Base-by-base conservation (phyloP, 2,329 filamentous ascomycete genomes). In the Verticillium longisporum region DNA sequence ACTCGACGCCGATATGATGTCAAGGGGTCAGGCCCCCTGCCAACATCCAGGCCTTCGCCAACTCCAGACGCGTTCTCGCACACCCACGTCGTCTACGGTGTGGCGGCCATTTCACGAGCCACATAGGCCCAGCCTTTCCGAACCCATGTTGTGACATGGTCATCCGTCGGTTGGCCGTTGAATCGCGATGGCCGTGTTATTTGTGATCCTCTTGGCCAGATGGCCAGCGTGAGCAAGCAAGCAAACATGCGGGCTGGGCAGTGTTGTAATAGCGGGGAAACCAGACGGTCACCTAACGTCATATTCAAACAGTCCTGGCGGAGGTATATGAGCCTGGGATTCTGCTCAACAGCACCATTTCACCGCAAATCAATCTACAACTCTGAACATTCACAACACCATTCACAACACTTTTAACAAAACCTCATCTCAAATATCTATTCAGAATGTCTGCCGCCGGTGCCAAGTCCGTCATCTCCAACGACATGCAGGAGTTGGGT, bases 401-500 rank as follows among this genome's bases (percentile, higher is more conserved):
- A 45, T 45, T 45, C 26, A 31, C 53, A n/a, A 6, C 11, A 38
- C 3, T 4, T 18, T 45, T 45, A 10, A 31, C 53, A 11, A 21
- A 56, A 33, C 38, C 34, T 32, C 9, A 14, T 7, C 10, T 38
- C 57, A 55, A n/a, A 4, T 6, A 53, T 15, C n/a, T 11, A 3
- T 10, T 64, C 26, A 61, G 14, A 11, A 73, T 74, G 72, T 65
- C 69, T 21, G 77, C 74, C 18, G 71, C 72, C 36, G 74, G 74
- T 61, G 70, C 73, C 61, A 74, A 73, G 64, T 78, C 75, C 38
- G 70, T 70, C 66, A 68, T 77, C 62, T 77, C 75, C 11, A 68
- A 72, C 60, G 74, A 77, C 68, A 77, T 78, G 75, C 68, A 77
- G 65, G 75, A 78, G 66, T 68, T 77, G 60, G 62, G 60, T 38